These are phyloP conservation scores for Lasiodiplodia sp. DNA, from an alignment of 2,329 filamentous ascomycete species.

Conservation along the genomic window DNA sequence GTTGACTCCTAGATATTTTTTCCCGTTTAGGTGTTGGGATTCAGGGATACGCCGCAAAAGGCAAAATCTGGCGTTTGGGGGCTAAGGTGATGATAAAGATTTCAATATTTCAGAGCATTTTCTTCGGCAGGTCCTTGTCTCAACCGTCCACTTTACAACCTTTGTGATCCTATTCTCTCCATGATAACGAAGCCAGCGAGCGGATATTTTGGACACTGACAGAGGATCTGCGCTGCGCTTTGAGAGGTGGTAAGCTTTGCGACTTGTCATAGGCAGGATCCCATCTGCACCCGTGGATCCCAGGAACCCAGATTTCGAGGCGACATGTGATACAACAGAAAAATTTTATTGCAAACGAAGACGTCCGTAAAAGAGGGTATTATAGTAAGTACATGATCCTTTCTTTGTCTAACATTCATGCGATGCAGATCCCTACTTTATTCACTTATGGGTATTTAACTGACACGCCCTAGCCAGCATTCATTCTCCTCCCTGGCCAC, in stretches of 20 bases:
- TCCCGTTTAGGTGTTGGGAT: neutral
- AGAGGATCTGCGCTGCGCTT: neutral
- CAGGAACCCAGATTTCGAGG: too few species aligned
- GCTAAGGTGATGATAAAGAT: slow-evolving; percentile 10
- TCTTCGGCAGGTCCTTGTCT: neutral
- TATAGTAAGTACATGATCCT: neutral
- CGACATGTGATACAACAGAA: neutral
- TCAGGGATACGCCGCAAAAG: neutral
- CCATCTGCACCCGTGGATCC: too few species aligned
- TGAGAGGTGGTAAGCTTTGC: neutral
- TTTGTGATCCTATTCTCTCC: neutral
- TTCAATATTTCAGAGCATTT: slow-evolving; percentile 2
- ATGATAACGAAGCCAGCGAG: neutral
- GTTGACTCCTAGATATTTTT: slow-evolving; percentile 27
- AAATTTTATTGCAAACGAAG: neutral
- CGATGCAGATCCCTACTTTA: neutral
- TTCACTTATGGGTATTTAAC: neutral
- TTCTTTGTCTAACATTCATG: neutral
- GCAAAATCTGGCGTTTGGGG: slow-evolving; percentile 12
- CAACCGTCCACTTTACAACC: too few species aligned
- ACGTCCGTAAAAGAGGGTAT: neutral
- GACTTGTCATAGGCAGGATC: neutral
- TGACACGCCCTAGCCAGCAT: neutral
- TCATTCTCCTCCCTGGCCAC: neutral
- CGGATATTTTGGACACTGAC: neutral